phyloP scores from a whole-genome alignment of 495 filamentous ascomycete genomes.

The Tuber borchii region DNA sequence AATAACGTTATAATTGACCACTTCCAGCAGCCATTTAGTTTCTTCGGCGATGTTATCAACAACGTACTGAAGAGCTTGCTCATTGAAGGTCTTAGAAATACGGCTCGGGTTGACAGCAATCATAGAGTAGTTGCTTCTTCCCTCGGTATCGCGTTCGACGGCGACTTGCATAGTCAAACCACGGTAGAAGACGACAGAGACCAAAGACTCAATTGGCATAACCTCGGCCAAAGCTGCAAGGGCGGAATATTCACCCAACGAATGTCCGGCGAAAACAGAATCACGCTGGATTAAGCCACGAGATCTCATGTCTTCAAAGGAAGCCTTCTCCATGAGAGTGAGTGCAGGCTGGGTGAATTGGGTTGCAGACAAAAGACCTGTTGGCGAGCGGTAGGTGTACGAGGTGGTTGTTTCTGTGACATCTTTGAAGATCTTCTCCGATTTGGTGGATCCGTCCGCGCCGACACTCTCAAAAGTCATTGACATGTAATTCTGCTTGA shows the following conservation, averaged over 20 bases:
- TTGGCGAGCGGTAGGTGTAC: conserved; percentile 94
- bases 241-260: conserved; percentile 95
- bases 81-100: conserved; percentile 96
- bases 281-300: conserved; percentile 94
- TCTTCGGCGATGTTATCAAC: conserved; percentile 86
- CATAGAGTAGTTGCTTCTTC: conserved; percentile 97
- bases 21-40: conserved; percentile 91
- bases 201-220: conserved; percentile 96
- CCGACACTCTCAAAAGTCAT: conserved; percentile 99
- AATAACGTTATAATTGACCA: conserved; percentile 98
- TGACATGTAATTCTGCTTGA: conserved; percentile 97
- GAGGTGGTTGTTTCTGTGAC: conserved; percentile 83
- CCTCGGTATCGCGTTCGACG: conserved; percentile 87
- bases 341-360: conserved; percentile 97
- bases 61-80: conserved; percentile 90
- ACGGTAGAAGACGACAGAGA: conserved; percentile 98
- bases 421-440: conserved; percentile 98
- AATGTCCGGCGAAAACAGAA: conserved; percentile 96
- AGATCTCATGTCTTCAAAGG: conserved; percentile 96
- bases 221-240: conserved; percentile 94
- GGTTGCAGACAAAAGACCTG: conserved; percentile 90
- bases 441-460: conserved; percentile 84
- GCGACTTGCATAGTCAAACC: conserved; percentile 99
- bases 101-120: conserved; percentile 96
- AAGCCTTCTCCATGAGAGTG: conserved; percentile 98